Evolutionary conservation across 805 yeast species (phyloP).

Genomic region (Starmerella cellae): DNA sequence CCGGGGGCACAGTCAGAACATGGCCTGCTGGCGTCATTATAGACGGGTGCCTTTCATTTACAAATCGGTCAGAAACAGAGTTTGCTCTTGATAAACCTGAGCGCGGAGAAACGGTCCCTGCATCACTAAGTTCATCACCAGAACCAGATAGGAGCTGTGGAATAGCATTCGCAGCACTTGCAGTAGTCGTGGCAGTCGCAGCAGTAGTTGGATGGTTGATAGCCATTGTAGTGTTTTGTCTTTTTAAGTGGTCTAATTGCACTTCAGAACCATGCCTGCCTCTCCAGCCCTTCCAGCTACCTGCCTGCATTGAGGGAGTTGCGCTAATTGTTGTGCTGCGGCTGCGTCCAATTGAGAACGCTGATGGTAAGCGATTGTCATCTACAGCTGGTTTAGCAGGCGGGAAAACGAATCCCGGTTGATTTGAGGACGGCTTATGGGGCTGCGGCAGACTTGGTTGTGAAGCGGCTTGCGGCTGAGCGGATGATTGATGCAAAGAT

Average conservation of each 20-base stretch:
- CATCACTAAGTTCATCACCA: neutral
- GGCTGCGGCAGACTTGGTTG: too few relatives aligned
- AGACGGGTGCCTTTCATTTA: neutral
- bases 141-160: too few relatives aligned
- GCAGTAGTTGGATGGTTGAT: too few relatives aligned
- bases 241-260: neutral
- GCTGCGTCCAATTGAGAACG: slow-evolving; percentile 3
- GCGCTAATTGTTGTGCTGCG: slow-evolving; percentile 12
- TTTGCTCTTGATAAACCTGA: neutral
- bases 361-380: slow-evolving; percentile 6
- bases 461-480: too few relatives aligned
- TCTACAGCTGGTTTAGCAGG: slow-evolving; percentile 19
- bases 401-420: neutral
- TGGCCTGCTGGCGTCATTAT: neutral
- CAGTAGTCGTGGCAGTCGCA: too few relatives aligned
- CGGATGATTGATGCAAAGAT: too few relatives aligned
- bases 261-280: slow-evolving; percentile 5
- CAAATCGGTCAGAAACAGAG: neutral
- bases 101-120: neutral
- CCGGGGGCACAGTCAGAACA: too few relatives aligned
- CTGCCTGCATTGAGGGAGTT: neutral
- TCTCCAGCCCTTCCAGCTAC: slow-evolving; percentile 5
- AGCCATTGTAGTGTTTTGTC: neutral
- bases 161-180: too few relatives aligned
- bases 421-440: too few relatives aligned